A percentile compares a stretch with the other conserved stretches of the same genome.
phyloP scores from a whole-genome alignment of 129 eudicot species.

The sunflower (Helianthus annuus) region HanXRQr2.0-SUNRISE NC_035449.2:180770793-180771292 shows the following conservation, averaged over 20 bases:
- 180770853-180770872: too few relatives aligned
- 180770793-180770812: too few relatives aligned
- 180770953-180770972: constrained; percentile 53
- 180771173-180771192: constrained; percentile 59
- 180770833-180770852: too few relatives aligned
- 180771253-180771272: too few relatives aligned
- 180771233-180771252: constrained; percentile 25
- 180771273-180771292: too few relatives aligned
- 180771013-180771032: constrained; percentile 76
- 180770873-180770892: too few relatives aligned
- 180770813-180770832: too few relatives aligned
- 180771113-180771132: constrained; percentile 67
- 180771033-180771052: constrained; percentile 73
- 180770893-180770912: neutral
- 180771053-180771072: constrained; percentile 85
- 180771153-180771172: constrained; percentile 77
- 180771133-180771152: constrained; percentile 76
- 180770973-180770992: constrained; percentile 82
- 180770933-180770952: neutral
- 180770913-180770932: neutral
- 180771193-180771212: constrained; percentile 93
- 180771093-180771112: constrained; percentile 78
- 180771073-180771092: constrained; percentile 87
- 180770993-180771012: constrained; percentile 67
- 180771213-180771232: constrained; percentile 80